phyloP scores from a whole-genome alignment of 441 rosid genomes.

The Pelargonium australe region DNA sequence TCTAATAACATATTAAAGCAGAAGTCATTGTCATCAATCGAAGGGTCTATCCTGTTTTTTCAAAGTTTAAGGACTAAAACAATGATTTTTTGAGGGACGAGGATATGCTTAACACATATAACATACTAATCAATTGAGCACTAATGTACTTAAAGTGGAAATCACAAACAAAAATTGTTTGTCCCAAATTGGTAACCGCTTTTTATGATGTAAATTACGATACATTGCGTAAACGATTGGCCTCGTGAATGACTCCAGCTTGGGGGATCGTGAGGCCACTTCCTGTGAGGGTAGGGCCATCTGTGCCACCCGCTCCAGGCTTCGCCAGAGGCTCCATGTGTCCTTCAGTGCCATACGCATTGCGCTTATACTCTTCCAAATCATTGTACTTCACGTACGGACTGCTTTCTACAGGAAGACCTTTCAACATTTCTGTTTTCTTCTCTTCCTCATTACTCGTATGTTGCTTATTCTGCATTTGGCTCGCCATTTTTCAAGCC shows the following conservation, averaged over 20 bases:
- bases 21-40: too few relatives aligned
- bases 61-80: too few relatives aligned
- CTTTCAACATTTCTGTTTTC: conserved; percentile 11
- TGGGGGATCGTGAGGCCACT: conserved; percentile 15
- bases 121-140: too few relatives aligned
- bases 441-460: not conserved
- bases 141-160: too few relatives aligned
- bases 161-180: too few relatives aligned
- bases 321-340: conserved; percentile 30
- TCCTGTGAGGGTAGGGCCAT: conserved; percentile 41
- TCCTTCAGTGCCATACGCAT: conserved; percentile 33
- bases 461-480: not conserved
- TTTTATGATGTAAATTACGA: not conserved
- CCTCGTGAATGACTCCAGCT: not conserved
- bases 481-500: not conserved
- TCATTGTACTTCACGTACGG: conserved; percentile 29
- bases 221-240: conserved; percentile 3
- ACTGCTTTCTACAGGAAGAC: conserved; percentile 29
- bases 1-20: not conserved
- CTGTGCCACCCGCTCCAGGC: conserved; percentile 36
- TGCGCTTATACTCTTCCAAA: conserved; percentile 40
- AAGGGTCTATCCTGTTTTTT: too few relatives aligned
- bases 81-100: too few relatives aligned
- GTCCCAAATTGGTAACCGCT: too few relatives aligned
- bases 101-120: too few relatives aligned